phyloP scores from a whole-genome alignment of 371 early-diverging fungal genomes.

The Umbelopsis sp. region DNA sequence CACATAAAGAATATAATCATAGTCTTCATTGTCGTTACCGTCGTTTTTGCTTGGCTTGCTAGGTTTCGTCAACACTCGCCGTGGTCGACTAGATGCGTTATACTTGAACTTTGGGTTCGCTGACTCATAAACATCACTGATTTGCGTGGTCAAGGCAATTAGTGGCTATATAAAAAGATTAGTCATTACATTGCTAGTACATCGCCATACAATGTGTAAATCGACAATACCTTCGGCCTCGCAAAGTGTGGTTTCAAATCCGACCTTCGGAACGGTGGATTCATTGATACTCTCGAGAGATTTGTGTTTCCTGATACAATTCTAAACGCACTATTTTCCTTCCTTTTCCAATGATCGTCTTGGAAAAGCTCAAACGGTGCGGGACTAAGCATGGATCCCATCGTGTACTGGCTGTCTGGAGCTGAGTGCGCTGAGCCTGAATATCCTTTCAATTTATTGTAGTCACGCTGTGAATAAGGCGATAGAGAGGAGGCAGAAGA shows the following conservation, averaged over 20 bases:
- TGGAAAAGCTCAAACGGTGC: conserved; percentile 1
- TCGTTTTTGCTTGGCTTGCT: conserved; percentile 82
- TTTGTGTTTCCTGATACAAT: not conserved
- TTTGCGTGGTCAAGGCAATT: conserved; percentile 29
- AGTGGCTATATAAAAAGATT: conserved; percentile 27
- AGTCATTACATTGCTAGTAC: not conserved
- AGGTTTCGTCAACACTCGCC: conserved; percentile 92
- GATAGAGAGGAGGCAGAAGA: not conserved
- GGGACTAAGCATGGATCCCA: not conserved
- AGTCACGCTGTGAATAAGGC: not conserved
- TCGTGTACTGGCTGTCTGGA: not conserved
- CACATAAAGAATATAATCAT: conserved; percentile 94
- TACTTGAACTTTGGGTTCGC: conserved; percentile 79
- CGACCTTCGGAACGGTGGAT: not conserved
- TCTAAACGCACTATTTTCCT: conserved; percentile 8
- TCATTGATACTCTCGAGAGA: not conserved
- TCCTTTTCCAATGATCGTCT: not conserved
- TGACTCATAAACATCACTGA: conserved; percentile 32
- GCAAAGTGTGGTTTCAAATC: conserved; percentile 2
- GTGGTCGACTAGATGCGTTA: conserved; percentile 77
- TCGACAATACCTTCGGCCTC: not conserved
- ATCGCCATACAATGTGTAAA: not conserved
- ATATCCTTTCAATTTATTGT: not conserved
- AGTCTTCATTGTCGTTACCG: conserved; percentile 91
- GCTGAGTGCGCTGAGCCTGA: conserved; percentile 5